Conservation (phyloP, 495 filamentous ascomycete species). For the Trichoderma virens region DNA sequence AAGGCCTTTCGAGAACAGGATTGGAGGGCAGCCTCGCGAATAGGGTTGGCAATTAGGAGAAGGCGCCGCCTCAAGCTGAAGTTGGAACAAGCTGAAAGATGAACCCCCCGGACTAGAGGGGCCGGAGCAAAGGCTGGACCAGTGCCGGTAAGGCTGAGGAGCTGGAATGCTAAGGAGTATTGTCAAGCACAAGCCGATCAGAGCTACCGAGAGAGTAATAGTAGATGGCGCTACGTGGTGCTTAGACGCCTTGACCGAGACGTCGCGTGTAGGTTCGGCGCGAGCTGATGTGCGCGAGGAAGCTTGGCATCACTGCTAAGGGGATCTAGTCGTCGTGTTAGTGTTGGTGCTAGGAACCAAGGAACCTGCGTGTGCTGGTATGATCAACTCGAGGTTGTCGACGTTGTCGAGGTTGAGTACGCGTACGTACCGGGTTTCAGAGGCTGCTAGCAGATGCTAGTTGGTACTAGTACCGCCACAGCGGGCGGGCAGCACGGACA, state of each 20-base stretch:
- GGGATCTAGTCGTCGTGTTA: too few species aligned
- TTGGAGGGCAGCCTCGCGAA: not conserved
- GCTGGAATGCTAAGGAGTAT: not conserved
- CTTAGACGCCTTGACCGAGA: not conserved
- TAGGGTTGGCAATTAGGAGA: not conserved
- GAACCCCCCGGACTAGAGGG: not conserved
- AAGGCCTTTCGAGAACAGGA: not conserved
- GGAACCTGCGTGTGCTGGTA: too few species aligned
- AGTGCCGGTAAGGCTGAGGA: slow-evolving; percentile 3
- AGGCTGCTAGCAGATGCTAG: too few species aligned
- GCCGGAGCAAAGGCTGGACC: not conserved
- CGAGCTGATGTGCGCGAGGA: not conserved
- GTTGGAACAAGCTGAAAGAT: not conserved
- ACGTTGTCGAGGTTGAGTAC: too few species aligned
- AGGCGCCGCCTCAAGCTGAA: not conserved
- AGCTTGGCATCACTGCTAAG: not conserved
- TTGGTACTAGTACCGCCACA: too few species aligned
- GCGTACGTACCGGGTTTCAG: too few species aligned
- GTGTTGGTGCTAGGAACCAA: too few species aligned
- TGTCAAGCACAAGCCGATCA: not conserved
- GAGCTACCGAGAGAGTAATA: slow-evolving; percentile 1
- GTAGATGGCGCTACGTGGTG: not conserved
- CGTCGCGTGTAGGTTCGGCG: not conserved
- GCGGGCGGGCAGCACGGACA: too few species aligned
- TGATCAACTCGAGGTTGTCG: too few species aligned